Evolutionary conservation across 2,329 filamentous ascomycete genomes (phyloP), one percentile per base, ranked within the genome.

Genomic region (Colletotrichum somersetense): DNA sequence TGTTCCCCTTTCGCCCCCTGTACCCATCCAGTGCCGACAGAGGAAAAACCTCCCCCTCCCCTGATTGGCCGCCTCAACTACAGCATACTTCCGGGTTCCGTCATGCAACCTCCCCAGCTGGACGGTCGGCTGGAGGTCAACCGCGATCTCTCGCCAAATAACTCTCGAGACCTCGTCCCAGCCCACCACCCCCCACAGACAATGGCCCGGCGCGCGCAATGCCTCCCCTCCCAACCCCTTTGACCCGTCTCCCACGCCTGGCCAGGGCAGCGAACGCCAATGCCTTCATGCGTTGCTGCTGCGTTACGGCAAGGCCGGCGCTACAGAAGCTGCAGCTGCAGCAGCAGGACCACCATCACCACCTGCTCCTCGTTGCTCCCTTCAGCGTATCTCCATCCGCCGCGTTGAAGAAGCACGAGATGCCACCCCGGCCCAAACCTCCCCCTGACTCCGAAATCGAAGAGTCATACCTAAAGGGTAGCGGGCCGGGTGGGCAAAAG

Each of bases 401-500:
- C 26, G 73, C 77, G 62, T 76, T 77, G 62, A 93, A 92, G 79
- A 88, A 69, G 70, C 70, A 72, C 55, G 58, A 88, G 66, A 85
- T 97, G 78, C 95, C 96, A 1, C 91, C 94, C 7, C 91, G 95
- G 5, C 91, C 92, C 18, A 89, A 86, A 73, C 87, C 91, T 16
- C 89, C 96, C 26, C 87, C 91, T 16, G 95, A 97, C 75, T 84
- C 87, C 23, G 95, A 98, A 64, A 90, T 98, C 75, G 91, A 92
- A 68, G 93, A 98, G 78, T 88, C 88, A 53, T 98, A 97, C 83
- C 87, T 99, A 73, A 97, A 96, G 80, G 96, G 96, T 77, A 93
- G 90, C 76, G 96, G 96, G 1, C 96, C 96, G 0, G 96, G 96
- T 33, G 96, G 96, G 0, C 96, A 99, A 80, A 98, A 98, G 81